A percentile compares a stretch with the other conserved stretches of the same genome.
Conservation (phyloP, 2,329 filamentous ascomycete genomes). For the Aspergillus aculeatus region DNA sequence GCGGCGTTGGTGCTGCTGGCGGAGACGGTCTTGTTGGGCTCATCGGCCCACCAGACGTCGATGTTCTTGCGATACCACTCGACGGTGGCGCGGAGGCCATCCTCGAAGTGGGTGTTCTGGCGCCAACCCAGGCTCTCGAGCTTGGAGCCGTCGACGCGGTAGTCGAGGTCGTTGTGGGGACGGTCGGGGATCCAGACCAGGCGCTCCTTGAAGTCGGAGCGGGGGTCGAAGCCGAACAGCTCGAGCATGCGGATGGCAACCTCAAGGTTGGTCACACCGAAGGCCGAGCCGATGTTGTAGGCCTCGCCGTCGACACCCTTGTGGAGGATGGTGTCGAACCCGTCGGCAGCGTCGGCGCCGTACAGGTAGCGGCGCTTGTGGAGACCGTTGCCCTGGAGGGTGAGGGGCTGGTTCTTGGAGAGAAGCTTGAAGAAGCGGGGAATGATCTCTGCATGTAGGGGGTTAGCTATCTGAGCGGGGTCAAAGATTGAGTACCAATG, state of each 20-base stretch:
- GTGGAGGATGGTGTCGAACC: slow-evolving; percentile 81
- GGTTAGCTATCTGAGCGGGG: neutral
- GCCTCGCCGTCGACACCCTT: slow-evolving; percentile 70
- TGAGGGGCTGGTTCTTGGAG: slow-evolving; percentile 63
- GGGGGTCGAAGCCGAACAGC: slow-evolving; percentile 57
- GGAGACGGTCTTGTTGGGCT: neutral
- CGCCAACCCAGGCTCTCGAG: slow-evolving; percentile 67
- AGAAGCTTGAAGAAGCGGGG: slow-evolving; percentile 76
- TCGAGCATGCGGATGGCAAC: slow-evolving; percentile 65
- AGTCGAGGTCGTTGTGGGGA: slow-evolving; percentile 74
- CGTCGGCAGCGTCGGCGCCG: slow-evolving; percentile 75
- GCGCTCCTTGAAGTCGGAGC: slow-evolving; percentile 57
- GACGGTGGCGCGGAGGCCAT: slow-evolving; percentile 64
- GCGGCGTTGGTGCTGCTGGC: too few species aligned
- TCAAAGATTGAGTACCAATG: neutral
- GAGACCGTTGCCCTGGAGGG: slow-evolving; percentile 73
- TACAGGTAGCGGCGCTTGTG: slow-evolving; percentile 75
- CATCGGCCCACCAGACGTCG: slow-evolving; percentile 1
- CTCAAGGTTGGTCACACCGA: slow-evolving; percentile 73
- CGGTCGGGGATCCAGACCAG: slow-evolving; percentile 75
- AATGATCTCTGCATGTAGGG: slow-evolving; percentile 61
- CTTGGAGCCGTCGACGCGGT: slow-evolving; percentile 69
- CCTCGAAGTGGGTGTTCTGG: slow-evolving; percentile 63
- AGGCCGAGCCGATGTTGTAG: slow-evolving; percentile 78
- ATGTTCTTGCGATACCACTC: slow-evolving; percentile 61